These are phyloP conservation scores for Huntiella bhutanensis DNA, from an alignment of 2,329 filamentous ascomycete species.

Conservation along the genomic window DNA sequence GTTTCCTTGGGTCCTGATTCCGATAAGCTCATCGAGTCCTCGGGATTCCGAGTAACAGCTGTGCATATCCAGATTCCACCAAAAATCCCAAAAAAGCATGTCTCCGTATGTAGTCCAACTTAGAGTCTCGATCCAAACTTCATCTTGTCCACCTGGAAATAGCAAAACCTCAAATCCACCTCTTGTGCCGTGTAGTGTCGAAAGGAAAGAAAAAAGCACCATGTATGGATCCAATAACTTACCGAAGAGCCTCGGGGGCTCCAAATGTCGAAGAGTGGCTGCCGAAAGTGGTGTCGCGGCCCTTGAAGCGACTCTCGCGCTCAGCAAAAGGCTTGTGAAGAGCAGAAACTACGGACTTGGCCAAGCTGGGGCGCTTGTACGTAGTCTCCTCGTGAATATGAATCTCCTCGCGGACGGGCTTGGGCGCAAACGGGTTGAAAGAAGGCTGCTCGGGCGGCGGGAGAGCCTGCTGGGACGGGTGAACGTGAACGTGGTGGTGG, in stretches of 20 bases:
- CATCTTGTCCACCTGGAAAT: no score
- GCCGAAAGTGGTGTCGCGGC: constrained; percentile 3
- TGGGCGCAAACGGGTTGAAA: constrained; percentile 3
- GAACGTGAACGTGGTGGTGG: constrained; percentile 5
- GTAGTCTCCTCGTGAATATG: constrained; percentile 10
- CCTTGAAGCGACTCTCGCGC: constrained; percentile 1
- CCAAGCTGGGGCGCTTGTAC: constrained; percentile 6
- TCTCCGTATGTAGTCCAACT: no score
- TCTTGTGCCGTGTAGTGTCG: not conserved
- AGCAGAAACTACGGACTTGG: constrained; percentile 7
- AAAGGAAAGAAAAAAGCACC: not conserved
- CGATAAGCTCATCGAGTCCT: no score
- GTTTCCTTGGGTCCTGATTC: no score
- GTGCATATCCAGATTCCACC: no score
- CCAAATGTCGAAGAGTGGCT: constrained; percentile 6
- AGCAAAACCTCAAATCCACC: not conserved
- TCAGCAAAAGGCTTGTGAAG: constrained; percentile 2
- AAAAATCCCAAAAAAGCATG: no score
- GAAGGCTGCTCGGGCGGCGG: not conserved
- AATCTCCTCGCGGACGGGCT: constrained; percentile 3
- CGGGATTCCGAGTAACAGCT: no score
- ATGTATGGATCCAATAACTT: not conserved
- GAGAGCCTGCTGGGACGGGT: not conserved
- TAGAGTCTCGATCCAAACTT: no score
- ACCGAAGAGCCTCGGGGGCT: constrained; percentile 8